These are phyloP conservation scores for Annulohypoxylon truncatum DNA, from an alignment of 2,329 filamentous ascomycete species.

Conservation along the genomic window DNA sequence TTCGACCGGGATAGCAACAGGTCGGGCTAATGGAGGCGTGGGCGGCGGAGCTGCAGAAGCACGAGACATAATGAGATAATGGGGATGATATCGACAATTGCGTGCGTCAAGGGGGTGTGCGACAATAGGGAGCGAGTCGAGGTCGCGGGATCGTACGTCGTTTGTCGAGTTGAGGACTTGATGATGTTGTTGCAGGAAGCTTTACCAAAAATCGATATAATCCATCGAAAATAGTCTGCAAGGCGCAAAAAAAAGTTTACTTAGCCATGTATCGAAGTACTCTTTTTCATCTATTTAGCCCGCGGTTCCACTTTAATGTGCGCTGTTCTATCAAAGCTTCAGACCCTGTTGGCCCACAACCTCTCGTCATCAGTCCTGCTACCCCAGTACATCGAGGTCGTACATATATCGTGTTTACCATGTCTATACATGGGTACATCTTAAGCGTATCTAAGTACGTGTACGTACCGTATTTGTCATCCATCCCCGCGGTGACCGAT, in stretches of 20 bases:
- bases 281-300: constrained; percentile 17
- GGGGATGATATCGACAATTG: constrained; percentile 13
- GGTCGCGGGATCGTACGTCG: neutral
- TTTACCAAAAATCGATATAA: constrained; percentile 21
- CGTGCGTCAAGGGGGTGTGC: neutral
- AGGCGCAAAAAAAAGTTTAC: constrained; percentile 25
- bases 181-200: constrained; percentile 16
- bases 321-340: constrained; percentile 29
- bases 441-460: constrained; percentile 8
- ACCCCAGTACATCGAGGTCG: neutral
- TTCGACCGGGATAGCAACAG: constrained; percentile 61
- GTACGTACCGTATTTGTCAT: constrained; percentile 32
- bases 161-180: neutral
- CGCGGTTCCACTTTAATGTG: constrained; percentile 26
- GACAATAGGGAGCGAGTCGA: constrained; percentile 9
- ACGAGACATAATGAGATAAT: constrained; percentile 49
- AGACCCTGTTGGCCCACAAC: constrained; percentile 33
- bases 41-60: constrained; percentile 59
- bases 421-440: neutral
- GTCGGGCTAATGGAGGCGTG: constrained; percentile 59
- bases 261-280: neutral
- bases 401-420: neutral
- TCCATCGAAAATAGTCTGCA: constrained; percentile 19
- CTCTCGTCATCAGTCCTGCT: constrained; percentile 31
- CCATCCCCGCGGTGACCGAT: constrained; percentile 11